phyloP scores from a whole-genome alignment of 179 eudicot genomes.

The Spinacia oleracea region DNA sequence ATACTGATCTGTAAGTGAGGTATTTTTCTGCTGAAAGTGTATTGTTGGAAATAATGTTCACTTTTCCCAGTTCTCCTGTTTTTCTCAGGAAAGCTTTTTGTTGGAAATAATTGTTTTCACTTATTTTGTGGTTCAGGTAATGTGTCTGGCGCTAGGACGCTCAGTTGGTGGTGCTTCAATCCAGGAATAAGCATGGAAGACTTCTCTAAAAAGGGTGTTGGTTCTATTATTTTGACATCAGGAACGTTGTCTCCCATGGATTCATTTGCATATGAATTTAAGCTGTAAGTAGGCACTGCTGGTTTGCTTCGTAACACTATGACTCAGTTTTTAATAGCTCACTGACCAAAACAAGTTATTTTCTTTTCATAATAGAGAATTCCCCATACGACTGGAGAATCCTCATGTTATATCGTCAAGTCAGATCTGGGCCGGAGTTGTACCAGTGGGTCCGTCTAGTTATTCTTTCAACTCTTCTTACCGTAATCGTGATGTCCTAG shows the following conservation, averaged over 20 bases:
- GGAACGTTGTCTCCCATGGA: slow-evolving; percentile 98
- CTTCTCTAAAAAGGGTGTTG: slow-evolving; percentile 70
- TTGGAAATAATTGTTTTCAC: neutral
- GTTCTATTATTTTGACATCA: slow-evolving; percentile 93
- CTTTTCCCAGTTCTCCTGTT: neutral
- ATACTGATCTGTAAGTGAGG: too few relatives aligned
- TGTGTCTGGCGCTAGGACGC: slow-evolving; percentile 66
- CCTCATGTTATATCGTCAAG: slow-evolving; percentile 91
- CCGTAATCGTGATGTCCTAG: slow-evolving; percentile 70
- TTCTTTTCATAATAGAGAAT: slow-evolving; percentile 49
- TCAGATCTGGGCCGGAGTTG: slow-evolving; percentile 96
- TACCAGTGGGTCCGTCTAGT: slow-evolving; percentile 87
- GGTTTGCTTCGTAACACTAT: neutral
- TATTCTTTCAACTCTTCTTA: slow-evolving; percentile 84
- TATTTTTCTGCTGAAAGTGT: too few relatives aligned
- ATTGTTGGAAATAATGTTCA: neutral
- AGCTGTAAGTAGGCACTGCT: slow-evolving; percentile 58
- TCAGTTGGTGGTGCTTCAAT: slow-evolving; percentile 99
- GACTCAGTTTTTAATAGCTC: neutral
- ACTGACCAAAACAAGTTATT: neutral
- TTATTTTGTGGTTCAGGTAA: slow-evolving; percentile 52
- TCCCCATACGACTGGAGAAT: slow-evolving; percentile 89
- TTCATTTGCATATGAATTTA: slow-evolving; percentile 92
- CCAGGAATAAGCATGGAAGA: slow-evolving; percentile 96
- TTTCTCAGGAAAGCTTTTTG: neutral